phyloP scores from a whole-genome alignment of 2,329 filamentous ascomycete species.

The Aspergillus pseudonomiae region DNA sequence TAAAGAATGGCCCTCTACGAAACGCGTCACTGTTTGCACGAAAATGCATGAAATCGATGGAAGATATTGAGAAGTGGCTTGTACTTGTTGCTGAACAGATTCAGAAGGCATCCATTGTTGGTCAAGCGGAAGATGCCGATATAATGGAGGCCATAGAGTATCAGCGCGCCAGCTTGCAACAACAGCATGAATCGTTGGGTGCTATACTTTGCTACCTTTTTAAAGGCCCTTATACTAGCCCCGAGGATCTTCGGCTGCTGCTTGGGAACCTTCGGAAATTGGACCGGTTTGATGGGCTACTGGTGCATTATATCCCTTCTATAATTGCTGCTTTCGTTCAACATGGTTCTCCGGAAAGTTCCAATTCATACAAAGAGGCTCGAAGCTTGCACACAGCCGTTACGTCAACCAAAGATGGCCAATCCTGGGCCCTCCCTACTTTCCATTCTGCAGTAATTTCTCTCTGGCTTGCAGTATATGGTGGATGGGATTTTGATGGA shows the following conservation, averaged over 20 bases:
- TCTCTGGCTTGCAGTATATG: slow-evolving; percentile 94
- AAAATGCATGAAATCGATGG: slow-evolving; percentile 76
- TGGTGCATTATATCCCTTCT: slow-evolving; percentile 81
- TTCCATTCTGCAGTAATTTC: slow-evolving; percentile 77
- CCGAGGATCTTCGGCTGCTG: slow-evolving; percentile 74
- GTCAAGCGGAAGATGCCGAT: slow-evolving; percentile 65
- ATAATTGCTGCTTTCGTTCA: slow-evolving; percentile 75
- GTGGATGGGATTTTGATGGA: slow-evolving; percentile 80
- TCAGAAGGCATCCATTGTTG: slow-evolving; percentile 74
- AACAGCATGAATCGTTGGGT: slow-evolving; percentile 86
- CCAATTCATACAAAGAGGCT: slow-evolving; percentile 67
- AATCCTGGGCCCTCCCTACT: slow-evolving; percentile 71
- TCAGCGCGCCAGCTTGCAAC: slow-evolving; percentile 76
- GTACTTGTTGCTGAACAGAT: slow-evolving; percentile 74
- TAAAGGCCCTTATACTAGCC: slow-evolving; percentile 70
- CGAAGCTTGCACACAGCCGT: slow-evolving; percentile 71
- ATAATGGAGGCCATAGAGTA: slow-evolving; percentile 77
- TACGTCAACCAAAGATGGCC: slow-evolving; percentile 66
- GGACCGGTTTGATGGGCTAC: slow-evolving; percentile 74
- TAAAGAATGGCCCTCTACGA: slow-evolving; percentile 49
- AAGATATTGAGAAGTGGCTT: slow-evolving; percentile 74
- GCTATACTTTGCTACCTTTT: slow-evolving; percentile 79
- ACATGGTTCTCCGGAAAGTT: slow-evolving; percentile 77
- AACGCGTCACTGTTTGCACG: slow-evolving; percentile 68
- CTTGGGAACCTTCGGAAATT: slow-evolving; percentile 68